Evolutionary conservation across 345 rosid species (phyloP), one percentile per base, ranked within the genome.

Genomic region (Anacardium occidentale): DNA sequence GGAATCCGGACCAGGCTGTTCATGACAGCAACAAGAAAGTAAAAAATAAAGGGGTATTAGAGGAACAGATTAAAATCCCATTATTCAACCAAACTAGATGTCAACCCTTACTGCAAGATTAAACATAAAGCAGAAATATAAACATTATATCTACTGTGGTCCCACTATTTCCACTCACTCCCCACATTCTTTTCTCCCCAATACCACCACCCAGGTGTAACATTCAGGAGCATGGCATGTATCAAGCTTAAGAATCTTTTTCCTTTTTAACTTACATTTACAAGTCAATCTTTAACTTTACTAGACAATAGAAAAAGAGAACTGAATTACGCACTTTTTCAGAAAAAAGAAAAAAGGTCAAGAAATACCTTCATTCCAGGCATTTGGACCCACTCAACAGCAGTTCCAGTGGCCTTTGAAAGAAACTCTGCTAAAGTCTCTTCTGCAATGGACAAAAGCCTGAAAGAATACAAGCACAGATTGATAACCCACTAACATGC

Each of bases 1-100:
- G 98, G 99, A 96, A 96, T 96, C 98, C 98, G 99, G 98, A 96
- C 99, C 99, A 96, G 98, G 99, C 99, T 96, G 81, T 82, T 77
- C 74, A 79, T 48, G 66, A 56, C 13, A 74, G 8, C 9, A 64
- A 66, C 56, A 62, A 21, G 18, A 45, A 56, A 34, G 47, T 21
- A 17, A 50, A 42, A 64, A 26, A 12, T 51, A 62, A 50, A 48
- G 3, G 8, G 32, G 2, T 9, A 8, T n/a, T 37, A 65, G 32
- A 26, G 55, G 66, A 61, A 47, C 37, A 66, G 14, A 47, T 60
- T 54, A 53, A 64, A 60, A 53, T 29, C 58, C 52, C 15, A n/a
- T 11, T 15, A 7, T 24, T 74, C 61, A 21, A 74, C 45, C 67
- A 64, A 21, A 44, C 5, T 45, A 64, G 13, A 59, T 25, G 5